phyloP scores from a whole-genome alignment of 2,329 filamentous ascomycete species.

The Penicillium sp. region DNA sequence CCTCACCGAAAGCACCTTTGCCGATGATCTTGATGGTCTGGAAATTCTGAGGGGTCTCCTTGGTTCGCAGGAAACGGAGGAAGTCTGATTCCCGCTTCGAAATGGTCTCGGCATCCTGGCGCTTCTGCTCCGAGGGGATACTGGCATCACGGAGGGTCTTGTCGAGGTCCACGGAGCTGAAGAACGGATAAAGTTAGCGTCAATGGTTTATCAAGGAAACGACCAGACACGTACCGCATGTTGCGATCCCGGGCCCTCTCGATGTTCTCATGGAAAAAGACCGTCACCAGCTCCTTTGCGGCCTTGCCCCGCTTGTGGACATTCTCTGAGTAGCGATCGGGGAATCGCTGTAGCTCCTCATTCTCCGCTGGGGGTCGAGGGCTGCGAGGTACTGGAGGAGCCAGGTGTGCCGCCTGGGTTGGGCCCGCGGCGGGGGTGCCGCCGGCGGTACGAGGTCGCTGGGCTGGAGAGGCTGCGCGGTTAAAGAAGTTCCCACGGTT shows the following conservation, averaged over 20 bases:
- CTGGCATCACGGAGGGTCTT: slow-evolving; percentile 73
- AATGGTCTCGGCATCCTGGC: slow-evolving; percentile 77
- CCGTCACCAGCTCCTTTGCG: slow-evolving; percentile 61
- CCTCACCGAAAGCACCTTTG: slow-evolving; percentile 97
- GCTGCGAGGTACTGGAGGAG: slow-evolving; percentile 60
- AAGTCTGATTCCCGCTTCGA: slow-evolving; percentile 88
- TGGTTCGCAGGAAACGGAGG: slow-evolving; percentile 86
- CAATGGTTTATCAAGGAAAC: not conserved
- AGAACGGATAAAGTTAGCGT: not conserved
- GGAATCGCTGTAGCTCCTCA: slow-evolving; percentile 70
- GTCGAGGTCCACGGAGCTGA: slow-evolving; percentile 86
- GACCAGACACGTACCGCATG: slow-evolving; percentile 62
- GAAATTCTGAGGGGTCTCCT: slow-evolving; percentile 92
- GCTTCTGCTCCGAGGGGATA: slow-evolving; percentile 69
- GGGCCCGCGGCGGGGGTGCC: slow-evolving; percentile 53
- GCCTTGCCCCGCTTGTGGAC: slow-evolving; percentile 69
- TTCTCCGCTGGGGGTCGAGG: slow-evolving; percentile 55
- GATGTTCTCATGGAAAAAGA: slow-evolving; percentile 98
- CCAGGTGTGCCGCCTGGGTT: slow-evolving; percentile 63
- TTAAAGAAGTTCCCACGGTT: slow-evolving; percentile 67
- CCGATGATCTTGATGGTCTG: slow-evolving; percentile 96
- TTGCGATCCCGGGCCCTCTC: slow-evolving; percentile 93
- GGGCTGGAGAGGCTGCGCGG: slow-evolving; percentile 63
- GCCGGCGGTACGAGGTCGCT: slow-evolving; percentile 77
- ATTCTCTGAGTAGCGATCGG: slow-evolving; percentile 82